Evolutionary conservation across 2,329 filamentous ascomycete species (phyloP).

Genomic region (Sporothrix brunneoviolacea): DNA sequence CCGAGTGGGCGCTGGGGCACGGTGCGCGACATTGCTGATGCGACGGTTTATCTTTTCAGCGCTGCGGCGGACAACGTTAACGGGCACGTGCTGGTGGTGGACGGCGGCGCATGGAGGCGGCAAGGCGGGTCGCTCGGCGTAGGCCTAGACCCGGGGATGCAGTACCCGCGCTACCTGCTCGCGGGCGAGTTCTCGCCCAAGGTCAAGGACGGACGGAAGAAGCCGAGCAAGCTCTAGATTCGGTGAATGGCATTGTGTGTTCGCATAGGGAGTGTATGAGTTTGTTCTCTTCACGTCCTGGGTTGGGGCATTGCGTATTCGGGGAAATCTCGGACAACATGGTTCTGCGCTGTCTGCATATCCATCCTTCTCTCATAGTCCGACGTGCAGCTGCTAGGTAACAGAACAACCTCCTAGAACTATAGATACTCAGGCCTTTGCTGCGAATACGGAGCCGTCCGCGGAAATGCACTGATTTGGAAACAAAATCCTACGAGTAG

Average conservation of each 20-base stretch:
- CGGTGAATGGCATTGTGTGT: neutral
- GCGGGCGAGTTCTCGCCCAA: conserved; percentile 33
- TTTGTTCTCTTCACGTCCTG: too few relatives aligned
- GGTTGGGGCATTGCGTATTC: too few relatives aligned
- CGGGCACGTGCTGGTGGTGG: conserved; percentile 71
- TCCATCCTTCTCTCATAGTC: too few relatives aligned
- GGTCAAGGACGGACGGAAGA: conserved; percentile 33
- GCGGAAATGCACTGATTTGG: too few relatives aligned
- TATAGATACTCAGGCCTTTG: too few relatives aligned
- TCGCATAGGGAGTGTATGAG: neutral
- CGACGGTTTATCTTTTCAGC: conserved; percentile 82
- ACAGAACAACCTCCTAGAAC: too few relatives aligned
- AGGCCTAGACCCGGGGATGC: conserved; percentile 41
- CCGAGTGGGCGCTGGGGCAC: conserved; percentile 72
- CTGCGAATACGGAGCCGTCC: too few relatives aligned
- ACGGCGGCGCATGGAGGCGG: conserved; percentile 53
- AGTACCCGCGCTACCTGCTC: conserved; percentile 47
- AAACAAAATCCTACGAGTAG: too few relatives aligned
- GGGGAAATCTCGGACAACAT: too few relatives aligned
- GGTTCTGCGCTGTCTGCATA: too few relatives aligned
- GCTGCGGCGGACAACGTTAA: conserved; percentile 83
- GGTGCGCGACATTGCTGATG: conserved; percentile 84
- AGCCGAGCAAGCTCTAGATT: conserved; percentile 21
- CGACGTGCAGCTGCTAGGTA: too few relatives aligned
- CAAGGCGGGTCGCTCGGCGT: conserved; percentile 38